Evolutionary conservation across 306 rosid genomes (phyloP).

Genomic region (Clitoria ternatea): DNA sequence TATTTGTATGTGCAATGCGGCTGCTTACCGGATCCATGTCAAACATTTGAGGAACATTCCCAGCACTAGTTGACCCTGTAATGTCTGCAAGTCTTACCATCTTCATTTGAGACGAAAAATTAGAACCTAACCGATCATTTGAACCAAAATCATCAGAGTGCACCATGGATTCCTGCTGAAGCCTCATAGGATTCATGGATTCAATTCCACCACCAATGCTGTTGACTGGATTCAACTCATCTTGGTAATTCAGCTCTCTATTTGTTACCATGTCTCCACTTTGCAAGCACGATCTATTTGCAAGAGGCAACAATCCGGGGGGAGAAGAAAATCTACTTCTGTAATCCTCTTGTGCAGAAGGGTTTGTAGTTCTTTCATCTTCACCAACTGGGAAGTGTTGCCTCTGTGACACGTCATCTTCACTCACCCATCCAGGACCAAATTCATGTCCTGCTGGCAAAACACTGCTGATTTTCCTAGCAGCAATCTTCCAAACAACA

Average conservation of each 20-base stretch:
- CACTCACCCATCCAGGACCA: constrained; percentile 66
- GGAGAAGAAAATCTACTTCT: constrained; percentile 38
- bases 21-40: constrained; percentile 27
- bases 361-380: constrained; percentile 34
- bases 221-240: constrained; percentile 35
- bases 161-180: constrained; percentile 37
- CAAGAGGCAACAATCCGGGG: constrained; percentile 35
- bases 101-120: constrained; percentile 45
- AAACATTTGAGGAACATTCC: constrained; percentile 35
- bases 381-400: constrained; percentile 30
- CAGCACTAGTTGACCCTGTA: constrained; percentile 41
- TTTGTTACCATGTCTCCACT: constrained; percentile 37
- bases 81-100: constrained; percentile 50
- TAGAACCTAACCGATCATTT: constrained; percentile 28
- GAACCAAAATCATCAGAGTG: constrained; percentile 37
- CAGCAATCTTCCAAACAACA: constrained; percentile 77
- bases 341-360: constrained; percentile 30
- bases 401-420: constrained; percentile 36
- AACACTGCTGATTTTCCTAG: constrained; percentile 57
- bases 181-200: constrained; percentile 28
- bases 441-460: constrained; percentile 57
- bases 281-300: constrained; percentile 40
- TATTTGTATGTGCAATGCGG: constrained; percentile 15
- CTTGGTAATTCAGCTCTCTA: constrained; percentile 39
- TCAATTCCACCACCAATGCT: constrained; percentile 32